Percentiles rank a stretch among this genome's conserved stretches.
These are phyloP conservation scores for Annulohypoxylon bovei DNA, from an alignment of 495 filamentous ascomycete species.

Conservation along the genomic window DNA sequence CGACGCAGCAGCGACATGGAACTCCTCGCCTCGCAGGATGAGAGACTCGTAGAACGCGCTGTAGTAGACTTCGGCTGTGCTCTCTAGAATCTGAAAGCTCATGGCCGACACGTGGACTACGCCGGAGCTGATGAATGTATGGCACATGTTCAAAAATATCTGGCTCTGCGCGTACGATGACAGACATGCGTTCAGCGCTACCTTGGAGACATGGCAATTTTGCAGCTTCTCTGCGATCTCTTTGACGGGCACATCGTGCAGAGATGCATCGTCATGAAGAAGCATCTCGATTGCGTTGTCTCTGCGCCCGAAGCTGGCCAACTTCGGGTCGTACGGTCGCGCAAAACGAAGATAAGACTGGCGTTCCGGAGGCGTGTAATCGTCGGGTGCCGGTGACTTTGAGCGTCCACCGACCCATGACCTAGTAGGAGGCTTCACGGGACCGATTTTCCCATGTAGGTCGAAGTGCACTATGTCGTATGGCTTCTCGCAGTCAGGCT, in stretches of 20 bases:
- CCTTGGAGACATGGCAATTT: neutral
- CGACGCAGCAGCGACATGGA: neutral
- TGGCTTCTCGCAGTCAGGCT: neutral
- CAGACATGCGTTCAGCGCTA: constrained; percentile 3
- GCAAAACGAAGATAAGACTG: constrained; percentile 6
- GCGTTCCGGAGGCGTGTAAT: neutral
- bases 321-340: neutral
- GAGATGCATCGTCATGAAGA: neutral
- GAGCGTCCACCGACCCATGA: neutral
- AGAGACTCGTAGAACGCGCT: constrained; percentile 7
- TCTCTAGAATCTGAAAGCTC: constrained; percentile 10
- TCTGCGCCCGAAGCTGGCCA: neutral
- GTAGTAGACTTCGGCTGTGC: constrained; percentile 3
- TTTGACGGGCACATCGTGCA: constrained; percentile 3
- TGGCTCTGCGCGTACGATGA: neutral
- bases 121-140: neutral
- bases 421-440: neutral
- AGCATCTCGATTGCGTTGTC: constrained; percentile 5
- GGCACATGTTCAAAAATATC: constrained; percentile 3
- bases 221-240: constrained; percentile 1
- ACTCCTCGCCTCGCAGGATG: neutral
- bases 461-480: constrained; percentile 8
- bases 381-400: neutral
- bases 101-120: neutral
- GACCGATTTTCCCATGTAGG: constrained; percentile 1